Base-by-base conservation (phyloP, 2,329 filamentous ascomycete species). In the Leptographium wingfieldii region DNA sequence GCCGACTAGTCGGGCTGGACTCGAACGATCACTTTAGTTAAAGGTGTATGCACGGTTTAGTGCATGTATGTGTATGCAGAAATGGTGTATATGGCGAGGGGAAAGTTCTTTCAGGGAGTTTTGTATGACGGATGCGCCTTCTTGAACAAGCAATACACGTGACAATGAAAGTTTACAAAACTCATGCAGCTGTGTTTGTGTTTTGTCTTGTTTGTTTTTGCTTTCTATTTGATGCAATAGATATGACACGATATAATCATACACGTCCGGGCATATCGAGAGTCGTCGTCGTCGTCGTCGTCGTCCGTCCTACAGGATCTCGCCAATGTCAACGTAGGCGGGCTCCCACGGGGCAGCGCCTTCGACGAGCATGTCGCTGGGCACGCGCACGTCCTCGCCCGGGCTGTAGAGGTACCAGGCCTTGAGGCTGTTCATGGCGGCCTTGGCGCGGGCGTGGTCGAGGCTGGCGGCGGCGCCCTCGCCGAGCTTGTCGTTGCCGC, bases 331-430 rank as follows among this genome's bases (percentile, higher is more conserved):
- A 64, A 90, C 80, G 67, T 88, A 77, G 58, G 80, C 81, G 2
- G 86, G 82, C 72, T 80, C 81, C 85, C 85, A 90, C 5, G 80
- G 77, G 67, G 75, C 75, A 52, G 83, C 82, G 55, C 77, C 79
- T 64, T 82, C 77, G 59, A 79, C 76, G 65, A 87, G 78, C 76
- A 82, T 86, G 64, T 88, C 84, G 69, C 86, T 89, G 29, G 87
- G 87, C 63, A 90, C 77, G 61, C 80, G 79, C 56, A 84, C 80
- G 64, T 82, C 74, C 66, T 78, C 74, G 60, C 80, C 77, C 33
- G 94, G 92, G 71, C 86, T 92, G 77, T 99, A 99, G 58, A 99
- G 78, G 73, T 99, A 99, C 94, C 94, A 99, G 6, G 86, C 80
- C 79, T 96, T 95, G 69, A 99, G 78, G 22, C 91, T 86, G 64